Evolutionary conservation across 1,139 yeast species (phyloP).

Genomic region (Debaryomycetaceae sp.): DNA sequence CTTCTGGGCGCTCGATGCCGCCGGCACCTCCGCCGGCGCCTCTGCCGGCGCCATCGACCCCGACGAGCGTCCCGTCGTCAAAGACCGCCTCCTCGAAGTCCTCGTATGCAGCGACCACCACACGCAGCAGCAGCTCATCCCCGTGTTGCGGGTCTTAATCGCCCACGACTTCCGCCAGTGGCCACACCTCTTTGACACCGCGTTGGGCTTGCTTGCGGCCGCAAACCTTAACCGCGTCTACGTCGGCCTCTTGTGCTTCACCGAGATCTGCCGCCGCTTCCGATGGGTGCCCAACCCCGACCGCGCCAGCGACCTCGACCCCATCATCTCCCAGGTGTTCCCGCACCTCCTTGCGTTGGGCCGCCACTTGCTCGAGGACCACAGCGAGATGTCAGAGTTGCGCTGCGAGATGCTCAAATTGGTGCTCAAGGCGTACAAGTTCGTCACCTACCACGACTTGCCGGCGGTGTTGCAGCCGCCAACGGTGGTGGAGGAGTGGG

Average conservation of each 20-base stretch:
- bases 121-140: constrained; percentile 59
- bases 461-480: constrained; percentile 64
- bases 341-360: constrained; percentile 70
- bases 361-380: constrained; percentile 45
- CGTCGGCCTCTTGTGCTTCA: constrained; percentile 72
- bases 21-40: constrained; percentile 14
- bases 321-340: constrained; percentile 59
- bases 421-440: constrained; percentile 75
- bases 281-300: constrained; percentile 70
- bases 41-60: constrained; percentile 46
- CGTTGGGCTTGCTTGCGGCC: constrained; percentile 61
- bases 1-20: constrained; percentile 49
- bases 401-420: constrained; percentile 75
- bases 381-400: constrained; percentile 31
- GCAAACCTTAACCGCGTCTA: too few species aligned
- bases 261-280: constrained; percentile 70
- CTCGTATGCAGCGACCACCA: constrained; percentile 41
- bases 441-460: constrained; percentile 73
- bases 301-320: constrained; percentile 52
- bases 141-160: constrained; percentile 65
- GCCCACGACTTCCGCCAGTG: constrained; percentile 70
- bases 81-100: constrained; percentile 52
- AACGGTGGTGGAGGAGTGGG: constrained; percentile 66
- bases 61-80: constrained; percentile 70
- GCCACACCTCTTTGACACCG: constrained; percentile 59